Base-by-base conservation (phyloP, 2,329 filamentous ascomycete genomes). In the Fusarium nelsonii region DNA sequence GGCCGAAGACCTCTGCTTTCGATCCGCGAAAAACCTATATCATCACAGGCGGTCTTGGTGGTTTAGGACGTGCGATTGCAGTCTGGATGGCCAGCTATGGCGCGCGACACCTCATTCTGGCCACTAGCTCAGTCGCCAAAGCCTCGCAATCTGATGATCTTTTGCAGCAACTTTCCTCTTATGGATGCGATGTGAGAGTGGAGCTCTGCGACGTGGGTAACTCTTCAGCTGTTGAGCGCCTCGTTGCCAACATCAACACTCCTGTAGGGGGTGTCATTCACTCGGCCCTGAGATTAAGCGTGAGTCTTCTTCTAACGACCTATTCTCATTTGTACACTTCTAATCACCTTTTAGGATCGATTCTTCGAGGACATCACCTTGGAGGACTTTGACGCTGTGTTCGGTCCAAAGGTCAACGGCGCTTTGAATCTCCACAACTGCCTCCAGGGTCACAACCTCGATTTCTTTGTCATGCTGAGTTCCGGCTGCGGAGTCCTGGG, bases 41-140 rank as follows among this genome's bases (percentile, higher is more conserved):
- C 44, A 72, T 73, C 23, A 73, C 70, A 39, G 70, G 70, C 0
- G 70, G 70, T 20, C 70, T 73, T 28, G 70, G 70, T 52, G 70
- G 70, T 9, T 49, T 73, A 4, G 70, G 70, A 15, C 70, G 70
- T 8, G 68, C 70, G 5, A 69, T 73, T 18, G 71, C 70, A 4
- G 56, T 73, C 6, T 73, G 70, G 70, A 73, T 73, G 70, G 70
- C 70, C 3, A 73, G 70, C 45, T 71, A 73, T 15, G 70, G 70
- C 16, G 70, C 70, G 44, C 70, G 59, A 3, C 56, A 63, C 48
- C 58, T 73, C 33, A 45, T 73, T n/a, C 41, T 73, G 9, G 70
- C 68, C 9, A 72, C 70, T 18, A 72, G 70, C 41, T 72, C 70
- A 8, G 58, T 73, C 12, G 32, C 53, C 0, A 61, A 49, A 3